These are phyloP conservation scores for Komagataella pseudopastoris DNA, from an alignment of 805 yeast genomes.

Conservation along the genomic window DNA sequence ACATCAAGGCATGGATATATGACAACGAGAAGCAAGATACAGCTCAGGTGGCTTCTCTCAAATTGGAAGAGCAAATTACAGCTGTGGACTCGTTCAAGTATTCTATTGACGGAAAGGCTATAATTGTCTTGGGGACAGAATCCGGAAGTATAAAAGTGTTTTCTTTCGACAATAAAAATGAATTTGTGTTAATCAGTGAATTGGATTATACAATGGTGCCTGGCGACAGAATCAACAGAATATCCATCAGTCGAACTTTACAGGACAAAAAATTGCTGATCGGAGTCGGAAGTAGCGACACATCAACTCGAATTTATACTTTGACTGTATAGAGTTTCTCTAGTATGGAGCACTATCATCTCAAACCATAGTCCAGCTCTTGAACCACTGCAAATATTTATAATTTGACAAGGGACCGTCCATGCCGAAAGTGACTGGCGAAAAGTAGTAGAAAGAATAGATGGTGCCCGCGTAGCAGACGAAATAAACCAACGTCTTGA, in stretches of 20 bases:
- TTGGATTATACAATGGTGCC: constrained; percentile 36
- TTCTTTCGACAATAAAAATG: constrained; percentile 16
- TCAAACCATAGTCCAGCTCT: constrained; percentile 26
- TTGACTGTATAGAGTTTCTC: background rate
- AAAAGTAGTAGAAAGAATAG: constrained; percentile 44
- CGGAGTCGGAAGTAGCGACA: background rate
- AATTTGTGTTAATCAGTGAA: constrained; percentile 15
- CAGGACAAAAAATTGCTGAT: background rate
- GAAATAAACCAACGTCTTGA: constrained; percentile 22
- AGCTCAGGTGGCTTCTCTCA: constrained; percentile 23
- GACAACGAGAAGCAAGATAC: constrained; percentile 10
- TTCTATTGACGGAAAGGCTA: constrained; percentile 16
- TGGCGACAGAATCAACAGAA: constrained; percentile 43
- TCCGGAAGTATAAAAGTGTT: constrained; percentile 43
- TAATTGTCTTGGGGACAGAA: constrained; percentile 59
- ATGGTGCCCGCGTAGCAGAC: constrained; percentile 27
- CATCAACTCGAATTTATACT: constrained; percentile 3
- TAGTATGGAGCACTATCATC: background rate
- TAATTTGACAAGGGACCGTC: constrained; percentile 26
- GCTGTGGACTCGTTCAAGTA: constrained; percentile 39
- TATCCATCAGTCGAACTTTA: constrained; percentile 35
- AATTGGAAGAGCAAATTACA: constrained; percentile 47
- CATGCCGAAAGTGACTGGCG: constrained; percentile 60
- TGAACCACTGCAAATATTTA: constrained; percentile 32
- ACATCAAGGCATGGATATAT: constrained; percentile 52